Evolutionary conservation across 2,329 filamentous ascomycete genomes (phyloP), one percentile per base, ranked within the genome.

Genomic region (Apiospora phragmitis): DNA sequence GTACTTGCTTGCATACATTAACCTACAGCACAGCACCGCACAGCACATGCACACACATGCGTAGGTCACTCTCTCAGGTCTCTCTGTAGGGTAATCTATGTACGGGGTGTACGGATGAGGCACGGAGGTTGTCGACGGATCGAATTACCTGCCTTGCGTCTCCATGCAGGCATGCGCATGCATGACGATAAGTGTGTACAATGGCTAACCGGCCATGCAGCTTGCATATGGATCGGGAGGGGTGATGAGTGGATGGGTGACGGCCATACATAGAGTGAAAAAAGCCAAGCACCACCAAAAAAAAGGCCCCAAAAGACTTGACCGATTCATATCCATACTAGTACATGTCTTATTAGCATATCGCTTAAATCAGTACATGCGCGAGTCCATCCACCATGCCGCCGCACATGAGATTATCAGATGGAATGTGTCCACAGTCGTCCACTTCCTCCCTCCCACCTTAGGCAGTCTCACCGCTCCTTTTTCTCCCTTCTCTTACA

Each of bases 401-500:
- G 68, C 72, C 65, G 65, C 65, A 67, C 71, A 73, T 68, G 51
- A 62, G 43, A 32, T 70, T 65, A 35, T 65, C 41, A 67, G 49
- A 66, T 69, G 67, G 69, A 43, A 43, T 68, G 69, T 69, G 74
- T 74, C 74, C 74, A 74, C 55, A 38, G 32, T 24, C 32, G 55
- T 38, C 55, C 55, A 62, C 55, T 32, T 62, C 51, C 51, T 59
- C 55, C 51, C 51, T 59, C 55, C 55, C 55, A 38, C 55, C 55
- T 38, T 62, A 38, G 55, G 18, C 73, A 71, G 74, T 72, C 74
- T 75, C 74, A 75, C 74, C 74, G 74, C 74, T 74, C 69, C 70
- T 74, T 73, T 67, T 66, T 35, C 12, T 21, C 24, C 45, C 49
- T 49, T 42, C 21, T n/a, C 29, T 6, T 49, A 29, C 68, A 42